Base-by-base conservation (phyloP, 1,139 yeast species). In the Protomyces arabidopsidicola region DNA sequence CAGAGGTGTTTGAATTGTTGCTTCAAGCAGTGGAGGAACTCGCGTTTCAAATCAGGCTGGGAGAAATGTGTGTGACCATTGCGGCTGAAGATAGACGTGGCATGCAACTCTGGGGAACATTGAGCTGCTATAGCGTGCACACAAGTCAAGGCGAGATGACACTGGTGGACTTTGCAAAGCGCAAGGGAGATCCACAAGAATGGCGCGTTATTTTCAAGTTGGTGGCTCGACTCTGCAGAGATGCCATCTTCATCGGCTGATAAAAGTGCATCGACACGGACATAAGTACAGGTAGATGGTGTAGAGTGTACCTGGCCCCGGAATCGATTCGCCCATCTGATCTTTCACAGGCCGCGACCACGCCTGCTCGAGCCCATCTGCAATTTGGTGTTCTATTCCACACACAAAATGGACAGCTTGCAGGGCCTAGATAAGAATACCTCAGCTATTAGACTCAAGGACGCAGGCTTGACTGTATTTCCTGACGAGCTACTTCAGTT, bases 171-270 rank as follows among this genome's bases (percentile, higher is more conserved):
- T 84, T 85, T 69, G 73, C 78, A 52, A 82, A 82, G 68, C 75
- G 79, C 3, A 77, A 78, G 45, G 87, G 87, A 0, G 88, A 85
- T 73, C 88, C 88, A 0, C 71, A 85, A 52, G 88, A 85, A 71
- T 85, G 89, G 89, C 77, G 89, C 71, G 74, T 83, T 16, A 73
- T 85, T 39, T 85, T 85, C 73, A 83, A 83, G 69, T 39, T 34
- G 36, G 36, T 60, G 9, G 63, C 58, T n/a, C 53, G 45, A 5
- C 56, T 38, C 8, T 48, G 53, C 14, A 50, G 62, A 22, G 62
- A 58, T 20, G 45, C 56, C 18, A 52, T 58, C 27, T 58, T 50
- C 20, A 42, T 54, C 8, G 62, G 62, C 31, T 52, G 31, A 34
- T 18, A 42, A 35, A 35, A 14, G 42, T 52, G n/a, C 52, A 58